phyloP scores from a whole-genome alignment of 2,329 filamentous ascomycete species.

The Curvularia hawaiiensis region DNA sequence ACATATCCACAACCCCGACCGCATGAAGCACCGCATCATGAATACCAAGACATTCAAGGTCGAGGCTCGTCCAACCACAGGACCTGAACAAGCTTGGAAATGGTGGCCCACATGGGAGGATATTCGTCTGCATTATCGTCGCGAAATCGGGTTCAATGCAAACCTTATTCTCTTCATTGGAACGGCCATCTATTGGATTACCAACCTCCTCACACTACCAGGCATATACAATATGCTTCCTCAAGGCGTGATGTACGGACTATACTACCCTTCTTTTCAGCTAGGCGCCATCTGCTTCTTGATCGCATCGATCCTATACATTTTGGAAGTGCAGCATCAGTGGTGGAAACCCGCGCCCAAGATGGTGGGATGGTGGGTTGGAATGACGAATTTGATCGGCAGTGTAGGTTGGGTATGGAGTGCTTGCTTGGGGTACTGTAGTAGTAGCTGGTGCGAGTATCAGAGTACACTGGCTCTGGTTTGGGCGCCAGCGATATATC shows the following conservation, averaged over 20 bases:
- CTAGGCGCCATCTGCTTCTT: background rate
- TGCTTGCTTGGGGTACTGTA: background rate
- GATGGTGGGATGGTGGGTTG: background rate
- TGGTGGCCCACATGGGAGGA: background rate
- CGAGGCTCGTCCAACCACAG: background rate
- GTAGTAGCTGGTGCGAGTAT: background rate
- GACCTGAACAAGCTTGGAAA: background rate
- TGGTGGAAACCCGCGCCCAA: background rate
- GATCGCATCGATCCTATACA: background rate
- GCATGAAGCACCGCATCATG: background rate
- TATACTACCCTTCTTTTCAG: background rate
- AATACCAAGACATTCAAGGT: background rate
- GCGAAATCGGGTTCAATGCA: background rate
- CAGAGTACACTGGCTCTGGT: background rate
- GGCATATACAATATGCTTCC: background rate
- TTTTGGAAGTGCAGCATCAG: background rate
- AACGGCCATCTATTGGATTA: background rate
- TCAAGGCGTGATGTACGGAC: background rate
- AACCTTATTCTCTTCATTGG: background rate
- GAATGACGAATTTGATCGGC: background rate
- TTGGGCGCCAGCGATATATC: background rate
- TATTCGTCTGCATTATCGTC: background rate
- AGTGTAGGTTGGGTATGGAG: background rate
- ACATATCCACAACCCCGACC: background rate
- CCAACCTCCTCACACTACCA: background rate